A percentile compares a stretch with the other conserved stretches of the same genome.
Conservation (phyloP, 2,329 filamentous ascomycete genomes). For the Pseudocercospora vitis region DNA sequence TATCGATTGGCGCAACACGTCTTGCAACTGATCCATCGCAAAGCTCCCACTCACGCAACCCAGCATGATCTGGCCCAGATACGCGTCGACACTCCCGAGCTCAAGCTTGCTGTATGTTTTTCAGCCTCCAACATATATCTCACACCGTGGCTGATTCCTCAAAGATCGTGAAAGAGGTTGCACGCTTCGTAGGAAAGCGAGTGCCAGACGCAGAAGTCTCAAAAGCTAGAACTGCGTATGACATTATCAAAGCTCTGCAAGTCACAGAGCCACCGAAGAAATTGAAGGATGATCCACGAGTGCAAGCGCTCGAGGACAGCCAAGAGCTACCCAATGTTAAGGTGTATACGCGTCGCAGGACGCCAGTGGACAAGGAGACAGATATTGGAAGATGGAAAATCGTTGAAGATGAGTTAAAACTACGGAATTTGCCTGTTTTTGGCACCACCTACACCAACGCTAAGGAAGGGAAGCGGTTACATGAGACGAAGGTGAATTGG, state of each 20-base stretch:
- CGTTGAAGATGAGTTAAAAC: slow-evolving; percentile 68
- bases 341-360: slow-evolving; percentile 64
- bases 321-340: slow-evolving; percentile 66
- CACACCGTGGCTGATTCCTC: slow-evolving; percentile 21
- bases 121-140: background rate
- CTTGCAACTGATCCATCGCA: background rate
- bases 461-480: slow-evolving; percentile 12
- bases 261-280: slow-evolving; percentile 45
- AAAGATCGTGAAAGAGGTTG: slow-evolving; percentile 76
- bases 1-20: background rate
- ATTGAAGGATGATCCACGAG: slow-evolving; percentile 61
- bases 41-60: background rate
- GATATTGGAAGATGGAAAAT: slow-evolving; percentile 75
- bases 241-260: slow-evolving; percentile 38
- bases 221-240: slow-evolving; percentile 31
- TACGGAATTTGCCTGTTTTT: slow-evolving; percentile 59
- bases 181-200: slow-evolving; percentile 75
- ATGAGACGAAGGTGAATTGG: background rate
- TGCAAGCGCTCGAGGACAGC: slow-evolving; percentile 46
- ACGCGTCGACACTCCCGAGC: slow-evolving; percentile 28
- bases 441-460: slow-evolving; percentile 17
- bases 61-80: background rate
- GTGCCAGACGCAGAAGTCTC: slow-evolving; percentile 69
- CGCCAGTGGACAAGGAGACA: slow-evolving; percentile 69
- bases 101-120: slow-evolving; percentile 69